Base-by-base conservation (phyloP, 176 grass and related monocot species). In the Leersia perrieri region DNA sequence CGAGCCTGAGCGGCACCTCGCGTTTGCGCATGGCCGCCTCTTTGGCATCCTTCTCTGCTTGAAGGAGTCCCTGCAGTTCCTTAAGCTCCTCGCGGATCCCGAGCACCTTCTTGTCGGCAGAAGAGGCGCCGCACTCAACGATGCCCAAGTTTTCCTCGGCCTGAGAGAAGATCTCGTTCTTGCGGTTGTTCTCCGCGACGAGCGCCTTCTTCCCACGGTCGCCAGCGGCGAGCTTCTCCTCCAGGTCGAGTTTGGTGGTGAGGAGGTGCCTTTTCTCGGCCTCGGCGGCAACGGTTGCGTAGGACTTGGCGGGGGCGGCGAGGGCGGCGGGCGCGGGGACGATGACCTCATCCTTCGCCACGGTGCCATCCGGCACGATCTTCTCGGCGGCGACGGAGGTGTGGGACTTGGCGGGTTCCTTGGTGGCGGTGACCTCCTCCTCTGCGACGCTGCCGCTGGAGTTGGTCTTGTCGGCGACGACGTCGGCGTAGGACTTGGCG, bases 271-370 rank as follows among this genome's bases (percentile, higher is more conserved):
- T n/a, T n/a, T n/a, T 78, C 61, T 78, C 47, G 86, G 88, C 78
- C 82, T 88, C 89, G 47, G 81, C 89, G 58, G 84, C 80, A 44
- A 87, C 76, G 76, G 76, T 29, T 15, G 84, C 75, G 80, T 87
- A 83, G 57, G 85, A 83, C 70, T 6, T 87, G 55, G 80, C 15
- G 75, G 74, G 62, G 80, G 30, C 73, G 32, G 14, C 18, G 60
- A 30, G 3, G 14, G 4, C 57, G 20, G 23, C 33, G 73, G 73
- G 16, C 67, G 66, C 35, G 49, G 61, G 22, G 60, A 57, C 22
- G 73, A 79, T 45, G 79, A 13, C 61, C 16, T 74, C 74, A 27
- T 76, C 89, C 2, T 63, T 64, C 26, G 31, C 53, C 1, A 44
- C 33, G 57, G 7, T 66, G 29, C 87, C 82, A 72, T 81, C 85